phyloP scores from a whole-genome alignment of 305 asterid genomes.

The Withania somnifera region DNA sequence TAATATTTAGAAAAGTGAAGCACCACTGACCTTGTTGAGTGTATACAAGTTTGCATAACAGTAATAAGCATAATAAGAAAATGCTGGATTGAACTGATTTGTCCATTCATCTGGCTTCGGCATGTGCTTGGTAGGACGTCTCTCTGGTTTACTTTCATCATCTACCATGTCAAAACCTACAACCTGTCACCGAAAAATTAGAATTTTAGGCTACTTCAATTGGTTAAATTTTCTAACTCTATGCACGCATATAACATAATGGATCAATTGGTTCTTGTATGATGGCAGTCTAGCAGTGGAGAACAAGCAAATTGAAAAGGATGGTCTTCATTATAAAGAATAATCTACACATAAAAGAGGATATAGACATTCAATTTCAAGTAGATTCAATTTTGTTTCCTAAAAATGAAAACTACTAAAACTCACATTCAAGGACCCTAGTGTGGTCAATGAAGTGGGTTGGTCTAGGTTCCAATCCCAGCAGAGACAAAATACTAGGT shows the following conservation, averaged over 20 bases:
- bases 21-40: slow-evolving; percentile 60
- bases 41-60: slow-evolving; percentile 89
- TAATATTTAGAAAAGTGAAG: neutral
- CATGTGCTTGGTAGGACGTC: slow-evolving; percentile 96
- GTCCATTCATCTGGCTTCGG: slow-evolving; percentile 92
- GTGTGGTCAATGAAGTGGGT: too few relatives aligned
- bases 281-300: neutral
- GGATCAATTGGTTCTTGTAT: neutral
- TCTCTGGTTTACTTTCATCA: slow-evolving; percentile 98
- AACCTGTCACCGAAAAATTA: slow-evolving; percentile 37
- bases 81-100: slow-evolving; percentile 82
- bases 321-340: neutral
- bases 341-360: neutral
- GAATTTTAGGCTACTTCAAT: slow-evolving; percentile 3
- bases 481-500: too few relatives aligned
- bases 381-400: neutral
- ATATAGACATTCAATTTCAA: neutral
- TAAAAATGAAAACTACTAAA: neutral
- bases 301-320: neutral
- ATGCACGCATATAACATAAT: neutral
- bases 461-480: too few relatives aligned
- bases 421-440: too few relatives aligned
- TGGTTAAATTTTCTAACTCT: neutral
- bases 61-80: slow-evolving; percentile 91
- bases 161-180: slow-evolving; percentile 94